phyloP scores from a whole-genome alignment of 2,329 filamentous ascomycete species.

The Dendrostoma leiphaemia region DNA sequence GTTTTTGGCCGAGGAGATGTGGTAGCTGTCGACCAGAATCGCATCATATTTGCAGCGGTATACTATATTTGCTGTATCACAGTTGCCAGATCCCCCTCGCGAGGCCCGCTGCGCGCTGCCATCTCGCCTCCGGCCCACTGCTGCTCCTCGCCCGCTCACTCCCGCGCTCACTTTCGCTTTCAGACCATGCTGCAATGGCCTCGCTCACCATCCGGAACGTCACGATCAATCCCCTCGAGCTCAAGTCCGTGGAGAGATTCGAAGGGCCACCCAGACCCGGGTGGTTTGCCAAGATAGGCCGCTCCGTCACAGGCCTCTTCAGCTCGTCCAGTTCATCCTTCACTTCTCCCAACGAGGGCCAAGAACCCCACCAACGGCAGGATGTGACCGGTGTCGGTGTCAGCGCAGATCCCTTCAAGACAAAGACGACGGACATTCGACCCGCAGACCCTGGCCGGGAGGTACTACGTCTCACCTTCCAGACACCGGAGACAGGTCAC shows the following conservation, averaged over 20 bases:
- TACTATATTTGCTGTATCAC: too few species aligned
- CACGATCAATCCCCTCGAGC: constrained; percentile 14
- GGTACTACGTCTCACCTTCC: constrained; percentile 72
- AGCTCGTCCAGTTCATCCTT: constrained; percentile 34
- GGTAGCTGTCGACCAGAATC: too few species aligned
- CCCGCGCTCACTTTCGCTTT: not conserved
- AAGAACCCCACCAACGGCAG: constrained; percentile 40
- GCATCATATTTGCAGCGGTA: too few species aligned
- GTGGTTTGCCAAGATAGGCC: constrained; percentile 15
- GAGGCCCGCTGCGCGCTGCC: too few species aligned
- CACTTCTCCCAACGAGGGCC: constrained; percentile 24
- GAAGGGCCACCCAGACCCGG: not conserved
- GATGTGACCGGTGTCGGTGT: constrained; percentile 60
- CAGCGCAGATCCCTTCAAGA: constrained; percentile 65
- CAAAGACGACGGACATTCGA: constrained; percentile 60
- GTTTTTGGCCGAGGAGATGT: too few species aligned
- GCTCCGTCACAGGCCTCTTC: constrained; percentile 41
- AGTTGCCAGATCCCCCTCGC: too few species aligned
- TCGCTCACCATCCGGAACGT: constrained; percentile 19
- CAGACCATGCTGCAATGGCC: constrained; percentile 15
- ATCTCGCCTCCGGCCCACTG: not conserved
- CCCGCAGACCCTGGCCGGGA: constrained; percentile 58
- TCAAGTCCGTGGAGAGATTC: constrained; percentile 15
- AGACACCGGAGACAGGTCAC: constrained; percentile 51
- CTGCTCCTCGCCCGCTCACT: not conserved